phyloP scores from a whole-genome alignment of 352 stramenopile genomes.

The Globisporangium cylindrosporum region DNA sequence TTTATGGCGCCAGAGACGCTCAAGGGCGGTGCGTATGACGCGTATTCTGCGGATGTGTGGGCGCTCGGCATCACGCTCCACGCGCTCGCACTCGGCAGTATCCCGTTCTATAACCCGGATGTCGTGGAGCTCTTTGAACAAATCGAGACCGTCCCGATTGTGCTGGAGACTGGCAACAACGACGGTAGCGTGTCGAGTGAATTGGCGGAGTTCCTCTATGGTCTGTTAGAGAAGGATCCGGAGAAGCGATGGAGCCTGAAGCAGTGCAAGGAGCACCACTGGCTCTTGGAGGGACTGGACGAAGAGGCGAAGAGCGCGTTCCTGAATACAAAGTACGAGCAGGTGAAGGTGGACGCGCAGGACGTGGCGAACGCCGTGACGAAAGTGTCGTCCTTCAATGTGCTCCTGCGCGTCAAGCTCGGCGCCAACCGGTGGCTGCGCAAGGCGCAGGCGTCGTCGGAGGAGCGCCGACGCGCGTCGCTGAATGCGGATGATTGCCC shows the following conservation, averaged over 20 bases:
- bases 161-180: conserved; percentile 29
- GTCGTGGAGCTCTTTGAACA: conserved; percentile 83
- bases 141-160: conserved; percentile 62
- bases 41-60: conserved; percentile 86
- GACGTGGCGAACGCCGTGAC: conserved; percentile 72
- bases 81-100: conserved; percentile 69
- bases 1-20: conserved; percentile 85
- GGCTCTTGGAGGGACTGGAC: conserved; percentile 58
- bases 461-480: conserved; percentile 36
- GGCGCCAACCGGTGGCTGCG: conserved; percentile 76
- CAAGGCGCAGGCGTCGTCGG: conserved; percentile 61
- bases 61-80: conserved; percentile 84
- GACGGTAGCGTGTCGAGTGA: conserved; percentile 32
- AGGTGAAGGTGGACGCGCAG: conserved; percentile 53
- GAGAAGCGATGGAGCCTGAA: conserved; percentile 65
- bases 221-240: conserved; percentile 73
- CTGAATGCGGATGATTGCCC: conserved; percentile 18
- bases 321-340: conserved; percentile 42
- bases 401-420: conserved; percentile 76
- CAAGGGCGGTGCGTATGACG: conserved; percentile 73
- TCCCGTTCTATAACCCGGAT: conserved; percentile 83
- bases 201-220: conserved; percentile 45
- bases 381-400: conserved; percentile 66
- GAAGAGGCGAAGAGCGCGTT: conserved; percentile 39
- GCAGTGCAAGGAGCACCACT: conserved; percentile 67